Evolutionary conservation across 2,329 filamentous ascomycete genomes (phyloP), one percentile per base, ranked within the genome.

Genomic region (Pseudogymnoascus sp.): DNA sequence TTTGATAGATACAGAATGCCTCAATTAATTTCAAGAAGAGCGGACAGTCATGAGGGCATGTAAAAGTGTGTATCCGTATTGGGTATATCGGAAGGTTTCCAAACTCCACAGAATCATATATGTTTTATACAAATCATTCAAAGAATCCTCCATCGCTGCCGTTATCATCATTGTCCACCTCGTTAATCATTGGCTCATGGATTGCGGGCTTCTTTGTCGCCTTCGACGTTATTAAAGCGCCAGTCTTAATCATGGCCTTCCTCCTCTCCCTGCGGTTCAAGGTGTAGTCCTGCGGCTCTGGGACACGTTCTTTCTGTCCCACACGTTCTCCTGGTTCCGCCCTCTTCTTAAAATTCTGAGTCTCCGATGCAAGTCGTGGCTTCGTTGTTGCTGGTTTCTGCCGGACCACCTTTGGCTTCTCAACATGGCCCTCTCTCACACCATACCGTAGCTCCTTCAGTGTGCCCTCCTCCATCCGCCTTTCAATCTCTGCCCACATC

Each of bases 401-500:
- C 51, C 31, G 29, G 18, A 31, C 29, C 29, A 16, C 61, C 18
- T 39, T 71, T 63, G 62, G 71, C 70, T 45, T 71, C 70, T 26
- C 65, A 67, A 71, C 62, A 69, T 69, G 36, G 69, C 68, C 67
- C 68, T 73, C 23, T 51, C 64, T 26, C 64, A 65, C 36, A 61
- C 68, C 69, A 66, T 73, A 68, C 64, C 72, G 65, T 51, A 73
- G 64, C 42, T 66, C 65, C 60, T 69, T 62, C 7, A 74, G 69
- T 10, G 70, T 71, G 5, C 85, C 85, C 39, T 84, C 77, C 62
- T 78, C 76, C 78, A 88, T 85, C 11, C 86, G 81, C 69, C 83
- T 78, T 75, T 90, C 87, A 16, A 93, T 81, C 12, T 80, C 75
- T 14, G 76, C 75, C 89, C 89, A 92, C 77, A 92, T 82, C n/a